These are phyloP conservation scores for Ustilago esculenta DNA, from an alignment of 1,284 basidiomycete species.

Conservation along the genomic window DNA sequence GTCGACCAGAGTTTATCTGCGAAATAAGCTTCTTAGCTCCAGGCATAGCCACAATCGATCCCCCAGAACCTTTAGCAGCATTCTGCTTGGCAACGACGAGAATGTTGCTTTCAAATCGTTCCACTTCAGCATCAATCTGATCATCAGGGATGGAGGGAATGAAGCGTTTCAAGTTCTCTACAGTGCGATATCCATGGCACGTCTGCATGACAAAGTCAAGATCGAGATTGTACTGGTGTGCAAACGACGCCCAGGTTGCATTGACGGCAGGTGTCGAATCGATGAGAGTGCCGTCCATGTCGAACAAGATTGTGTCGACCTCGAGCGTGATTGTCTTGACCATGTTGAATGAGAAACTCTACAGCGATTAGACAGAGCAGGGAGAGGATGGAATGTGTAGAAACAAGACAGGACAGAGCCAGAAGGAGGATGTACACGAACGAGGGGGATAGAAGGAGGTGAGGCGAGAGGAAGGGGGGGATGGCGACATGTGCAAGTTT, in stretches of 20 bases:
- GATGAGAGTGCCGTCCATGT: conserved; percentile 67
- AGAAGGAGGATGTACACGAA: no score
- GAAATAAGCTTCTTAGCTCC: conserved; percentile 58
- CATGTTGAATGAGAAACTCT: conserved; percentile 12
- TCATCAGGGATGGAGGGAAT: conserved; percentile 54
- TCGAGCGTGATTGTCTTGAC: conserved; percentile 40
- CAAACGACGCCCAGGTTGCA: conserved; percentile 61
- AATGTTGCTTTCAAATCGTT: conserved; percentile 62
- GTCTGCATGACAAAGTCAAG: conserved; percentile 60
- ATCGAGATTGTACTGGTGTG: conserved; percentile 61
- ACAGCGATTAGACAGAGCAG: no score
- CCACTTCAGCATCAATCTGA: conserved; percentile 52
- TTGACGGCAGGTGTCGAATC: conserved; percentile 65
- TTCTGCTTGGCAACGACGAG: conserved; percentile 59
- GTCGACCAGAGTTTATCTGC: conserved; percentile 49
- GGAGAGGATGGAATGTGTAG: no score
- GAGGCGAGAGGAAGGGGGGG: not conserved
- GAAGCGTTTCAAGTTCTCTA: conserved; percentile 63
- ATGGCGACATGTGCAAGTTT: no score
- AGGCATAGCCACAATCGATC: conserved; percentile 63
- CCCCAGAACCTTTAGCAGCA: conserved; percentile 31
- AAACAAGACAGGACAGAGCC: no score
- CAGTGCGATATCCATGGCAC: conserved; percentile 63
- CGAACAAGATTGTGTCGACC: conserved; percentile 64
- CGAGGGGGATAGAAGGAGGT: no score